Evolutionary conservation across 2,329 filamentous ascomycete genomes (phyloP).

Genomic region (Penicillium hordei): DNA sequence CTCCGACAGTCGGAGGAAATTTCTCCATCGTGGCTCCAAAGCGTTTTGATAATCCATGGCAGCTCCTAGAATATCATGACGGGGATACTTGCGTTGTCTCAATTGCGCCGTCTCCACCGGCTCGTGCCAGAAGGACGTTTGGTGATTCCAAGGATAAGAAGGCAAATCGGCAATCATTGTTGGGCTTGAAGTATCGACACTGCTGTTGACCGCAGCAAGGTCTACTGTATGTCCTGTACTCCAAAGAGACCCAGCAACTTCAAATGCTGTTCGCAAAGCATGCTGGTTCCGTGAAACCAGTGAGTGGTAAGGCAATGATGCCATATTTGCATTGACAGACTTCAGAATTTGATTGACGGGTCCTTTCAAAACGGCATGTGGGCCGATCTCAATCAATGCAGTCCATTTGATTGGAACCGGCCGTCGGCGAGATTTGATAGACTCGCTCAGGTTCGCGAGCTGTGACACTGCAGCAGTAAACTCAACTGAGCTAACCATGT

Average conservation of each 20-base stretch:
- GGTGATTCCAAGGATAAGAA: slow-evolving; percentile 46
- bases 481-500: slow-evolving; percentile 26
- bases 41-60: slow-evolving; percentile 22
- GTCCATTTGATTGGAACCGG: slow-evolving; percentile 17
- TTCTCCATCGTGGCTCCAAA: slow-evolving; percentile 46
- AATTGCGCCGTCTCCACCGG: slow-evolving; percentile 20
- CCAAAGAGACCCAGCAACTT: slow-evolving; percentile 18
- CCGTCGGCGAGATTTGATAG: slow-evolving; percentile 15
- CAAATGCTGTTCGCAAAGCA: slow-evolving; percentile 10
- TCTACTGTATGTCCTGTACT: slow-evolving; percentile 13
- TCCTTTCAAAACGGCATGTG: slow-evolving; percentile 29
- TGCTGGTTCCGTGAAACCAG: slow-evolving; percentile 13
- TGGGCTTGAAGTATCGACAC: slow-evolving; percentile 8
- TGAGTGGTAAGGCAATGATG: slow-evolving; percentile 11
- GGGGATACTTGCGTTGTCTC: slow-evolving; percentile 24
- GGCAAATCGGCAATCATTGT: slow-evolving; percentile 34
- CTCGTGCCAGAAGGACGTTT: slow-evolving; percentile 43
- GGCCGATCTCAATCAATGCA: slow-evolving; percentile 30
- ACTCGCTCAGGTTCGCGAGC: slow-evolving; percentile 14
- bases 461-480: slow-evolving; percentile 23
- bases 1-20: slow-evolving; percentile 32
- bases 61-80: slow-evolving; percentile 29
- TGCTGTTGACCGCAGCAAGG: slow-evolving; percentile 11
- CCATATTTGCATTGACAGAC: slow-evolving; percentile 9
- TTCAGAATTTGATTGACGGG: slow-evolving; percentile 25